Conservation (phyloP, 768 basidiomycete species). For the Crassisporium funariophilum region DNA sequence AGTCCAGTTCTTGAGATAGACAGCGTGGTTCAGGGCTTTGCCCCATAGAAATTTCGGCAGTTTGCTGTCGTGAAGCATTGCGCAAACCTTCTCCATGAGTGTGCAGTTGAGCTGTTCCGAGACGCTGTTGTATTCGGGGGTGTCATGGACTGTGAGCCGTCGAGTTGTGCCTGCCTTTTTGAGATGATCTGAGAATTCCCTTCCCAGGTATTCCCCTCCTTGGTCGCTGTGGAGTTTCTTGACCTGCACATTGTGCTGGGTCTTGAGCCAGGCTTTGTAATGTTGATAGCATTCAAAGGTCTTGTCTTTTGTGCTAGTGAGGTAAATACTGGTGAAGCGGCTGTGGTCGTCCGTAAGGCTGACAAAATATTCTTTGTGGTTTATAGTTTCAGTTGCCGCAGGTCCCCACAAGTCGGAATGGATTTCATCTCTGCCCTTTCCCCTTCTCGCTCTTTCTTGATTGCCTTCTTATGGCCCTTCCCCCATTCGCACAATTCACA, state of each 20-base stretch:
- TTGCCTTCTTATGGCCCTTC: not conserved
- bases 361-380: constrained; percentile 26
- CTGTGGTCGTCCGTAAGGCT: constrained; percentile 11
- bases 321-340: constrained; percentile 13
- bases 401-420: constrained; percentile 4
- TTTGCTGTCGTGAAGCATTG: constrained; percentile 28
- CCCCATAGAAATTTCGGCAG: constrained; percentile 35
- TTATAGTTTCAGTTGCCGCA: not conserved
- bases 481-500: not conserved
- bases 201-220: constrained; percentile 25
- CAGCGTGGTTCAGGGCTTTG: constrained; percentile 13
- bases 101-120: constrained; percentile 38
- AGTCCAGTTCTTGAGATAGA: constrained; percentile 17
- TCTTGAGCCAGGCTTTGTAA: constrained; percentile 25
- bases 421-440: not conserved
- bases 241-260: constrained; percentile 25
- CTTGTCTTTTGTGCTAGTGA: constrained; percentile 31
- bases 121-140: constrained; percentile 38
- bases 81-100: constrained; percentile 28
- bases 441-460: not conserved
- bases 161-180: constrained; percentile 1
- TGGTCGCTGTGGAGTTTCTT: constrained; percentile 40
- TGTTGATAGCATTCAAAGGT: constrained; percentile 24
- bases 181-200: constrained; percentile 10
- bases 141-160: constrained; percentile 11